Percentiles rank a stretch among this genome's conserved stretches.
Evolutionary conservation across 208 protist species (phyloP).

Genomic region (Acanthamoeba lenticulata): DNA sequence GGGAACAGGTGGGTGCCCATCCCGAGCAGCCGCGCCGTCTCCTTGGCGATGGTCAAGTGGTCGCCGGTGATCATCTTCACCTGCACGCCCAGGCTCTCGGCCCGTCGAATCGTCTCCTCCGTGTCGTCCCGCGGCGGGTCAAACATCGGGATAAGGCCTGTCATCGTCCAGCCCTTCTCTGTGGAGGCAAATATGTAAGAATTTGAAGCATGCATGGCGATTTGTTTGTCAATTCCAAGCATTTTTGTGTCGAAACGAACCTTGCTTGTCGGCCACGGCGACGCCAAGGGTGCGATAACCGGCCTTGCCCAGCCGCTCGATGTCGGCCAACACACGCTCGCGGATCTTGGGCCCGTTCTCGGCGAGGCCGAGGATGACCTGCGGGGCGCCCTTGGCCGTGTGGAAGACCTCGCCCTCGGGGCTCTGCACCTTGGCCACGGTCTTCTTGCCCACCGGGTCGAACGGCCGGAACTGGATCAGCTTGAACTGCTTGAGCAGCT

Average conservation of each 20-base stretch:
- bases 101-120: slow-evolving; percentile 89
- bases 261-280: background rate
- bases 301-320: background rate
- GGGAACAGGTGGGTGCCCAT: slow-evolving; percentile 92
- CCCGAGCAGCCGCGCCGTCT: slow-evolving; percentile 92
- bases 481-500: slow-evolving; percentile 34
- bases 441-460: slow-evolving; percentile 73
- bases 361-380: slow-evolving; percentile 77
- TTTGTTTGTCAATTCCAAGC: too few species aligned
- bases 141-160: slow-evolving; percentile 92
- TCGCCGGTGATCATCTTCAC: slow-evolving; percentile 97
- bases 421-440: slow-evolving; percentile 20
- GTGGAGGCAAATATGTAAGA: background rate
- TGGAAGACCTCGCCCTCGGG: slow-evolving; percentile 82
- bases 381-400: slow-evolving; percentile 87
- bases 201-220: background rate
- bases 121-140: slow-evolving; percentile 94
- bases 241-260: too few species aligned
- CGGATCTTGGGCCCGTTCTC: slow-evolving; percentile 77
- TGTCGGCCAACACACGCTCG: slow-evolving; percentile 69
- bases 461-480: slow-evolving; percentile 47
- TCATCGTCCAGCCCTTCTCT: slow-evolving; percentile 85
- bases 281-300: slow-evolving; percentile 54
- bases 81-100: slow-evolving; percentile 90
- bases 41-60: slow-evolving; percentile 93